Evolutionary conservation across 1,139 yeast genomes (phyloP).

Genomic region (Taiozyma sp.): DNA sequence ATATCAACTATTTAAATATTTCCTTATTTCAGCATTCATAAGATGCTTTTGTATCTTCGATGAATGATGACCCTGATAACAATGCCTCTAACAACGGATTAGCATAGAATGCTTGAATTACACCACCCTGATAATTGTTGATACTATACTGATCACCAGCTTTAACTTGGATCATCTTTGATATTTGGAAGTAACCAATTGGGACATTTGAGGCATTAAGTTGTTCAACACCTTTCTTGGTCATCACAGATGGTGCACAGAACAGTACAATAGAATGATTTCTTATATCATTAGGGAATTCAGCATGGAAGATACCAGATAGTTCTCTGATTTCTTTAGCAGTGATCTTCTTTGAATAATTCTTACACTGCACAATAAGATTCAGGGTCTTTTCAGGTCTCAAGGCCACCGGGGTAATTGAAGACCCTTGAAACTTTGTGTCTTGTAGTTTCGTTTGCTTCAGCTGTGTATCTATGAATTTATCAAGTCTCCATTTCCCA

Average conservation of each 20-base stretch:
- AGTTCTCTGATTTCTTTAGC: slow-evolving; percentile 55
- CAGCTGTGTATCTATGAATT: slow-evolving; percentile 5
- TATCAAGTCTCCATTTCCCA: slow-evolving; percentile 52
- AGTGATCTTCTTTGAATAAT: slow-evolving; percentile 39
- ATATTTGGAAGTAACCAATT: slow-evolving; percentile 44
- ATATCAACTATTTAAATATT: neutral
- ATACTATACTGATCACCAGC: slow-evolving; percentile 32
- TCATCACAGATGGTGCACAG: slow-evolving; percentile 58
- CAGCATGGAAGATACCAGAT: slow-evolving; percentile 48
- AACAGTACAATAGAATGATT: slow-evolving; percentile 36
- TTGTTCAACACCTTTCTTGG: slow-evolving; percentile 53
- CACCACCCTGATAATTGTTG: slow-evolving; percentile 39
- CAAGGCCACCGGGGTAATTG: slow-evolving; percentile 25
- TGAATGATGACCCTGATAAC: slow-evolving; percentile 4
- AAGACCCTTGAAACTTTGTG: slow-evolving; percentile 17
- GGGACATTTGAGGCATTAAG: slow-evolving; percentile 54
- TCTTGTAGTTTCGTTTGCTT: neutral
- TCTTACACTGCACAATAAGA: slow-evolving; percentile 57
- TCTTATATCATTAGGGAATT: slow-evolving; percentile 30
- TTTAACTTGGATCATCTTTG: slow-evolving; percentile 20
- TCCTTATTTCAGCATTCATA: no score
- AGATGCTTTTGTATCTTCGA: slow-evolving; percentile 20
- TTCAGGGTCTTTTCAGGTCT: slow-evolving; percentile 24
- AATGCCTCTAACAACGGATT: slow-evolving; percentile 29
- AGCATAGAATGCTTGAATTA: slow-evolving; percentile 37